Percentiles rank a stretch among this genome's conserved stretches.
These are phyloP conservation scores for Anaeromyces robustus DNA, from an alignment of 192 early-diverging fungal genomes.

Conservation along the genomic window DNA sequence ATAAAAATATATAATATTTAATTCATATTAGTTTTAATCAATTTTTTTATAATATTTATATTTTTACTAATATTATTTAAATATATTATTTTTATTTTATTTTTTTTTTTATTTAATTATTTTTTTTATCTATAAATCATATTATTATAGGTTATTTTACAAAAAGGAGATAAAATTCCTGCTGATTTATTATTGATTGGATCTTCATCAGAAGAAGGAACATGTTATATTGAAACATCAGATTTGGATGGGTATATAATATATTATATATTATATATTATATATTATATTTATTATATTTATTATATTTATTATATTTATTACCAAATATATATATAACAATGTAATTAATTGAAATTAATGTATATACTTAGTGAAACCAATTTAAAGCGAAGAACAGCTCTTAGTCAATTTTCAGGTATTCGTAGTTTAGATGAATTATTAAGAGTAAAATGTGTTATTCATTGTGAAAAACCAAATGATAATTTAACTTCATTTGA, in stretches of 20 bases:
- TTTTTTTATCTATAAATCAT: no score
- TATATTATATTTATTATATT: neutral
- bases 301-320: no score
- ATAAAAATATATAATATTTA: no score
- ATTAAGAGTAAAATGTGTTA: constrained; percentile 6
- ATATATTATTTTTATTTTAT: no score
- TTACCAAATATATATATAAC: no score
- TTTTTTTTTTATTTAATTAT: no score
- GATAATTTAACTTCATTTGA: constrained; percentile 26
- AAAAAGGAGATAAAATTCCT: constrained; percentile 30
- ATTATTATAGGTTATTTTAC: constrained; percentile 6
- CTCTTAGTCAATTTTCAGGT: constrained; percentile 6
- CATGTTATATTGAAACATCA: constrained; percentile 37
- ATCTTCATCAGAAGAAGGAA: constrained; percentile 28
- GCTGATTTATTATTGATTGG: constrained; percentile 28
- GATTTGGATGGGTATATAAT: constrained; percentile 28
- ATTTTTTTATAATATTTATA: no score
- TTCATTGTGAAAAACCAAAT: constrained; percentile 37
- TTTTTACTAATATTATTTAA: no score
- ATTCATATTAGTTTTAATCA: no score
- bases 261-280: neutral
- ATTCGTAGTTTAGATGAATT: constrained; percentile 1
- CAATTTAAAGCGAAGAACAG: constrained; percentile 29
- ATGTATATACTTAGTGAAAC: constrained; percentile 32
- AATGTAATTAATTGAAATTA: no score